Evolutionary conservation across 805 yeast species (phyloP).

Genomic region (Saccharomycopsis sp.): DNA sequence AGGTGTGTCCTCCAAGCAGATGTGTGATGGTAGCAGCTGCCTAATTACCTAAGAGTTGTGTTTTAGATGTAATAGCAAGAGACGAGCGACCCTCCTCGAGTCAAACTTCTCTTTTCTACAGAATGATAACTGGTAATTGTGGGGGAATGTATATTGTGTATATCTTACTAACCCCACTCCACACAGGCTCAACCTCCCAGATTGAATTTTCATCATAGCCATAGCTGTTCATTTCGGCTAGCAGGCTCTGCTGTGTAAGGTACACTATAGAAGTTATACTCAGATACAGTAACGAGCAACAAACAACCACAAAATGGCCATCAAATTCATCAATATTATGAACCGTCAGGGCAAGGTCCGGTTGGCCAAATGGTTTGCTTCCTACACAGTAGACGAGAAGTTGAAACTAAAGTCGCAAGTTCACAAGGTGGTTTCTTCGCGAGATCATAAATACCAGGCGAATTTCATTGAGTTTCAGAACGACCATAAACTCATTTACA

Average conservation of each 20-base stretch:
- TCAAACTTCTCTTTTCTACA: too few species aligned
- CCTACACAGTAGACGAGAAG: conserved; percentile 40
- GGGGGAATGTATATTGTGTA: too few species aligned
- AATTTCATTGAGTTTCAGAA: conserved; percentile 71
- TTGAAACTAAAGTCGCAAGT: conserved; percentile 50
- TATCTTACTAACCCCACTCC: too few species aligned
- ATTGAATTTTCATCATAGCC: too few species aligned
- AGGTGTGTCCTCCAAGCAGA: background rate
- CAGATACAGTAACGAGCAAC: too few species aligned
- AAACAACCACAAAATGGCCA: conserved; percentile 46
- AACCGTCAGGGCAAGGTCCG: conserved; percentile 94
- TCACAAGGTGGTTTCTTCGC: conserved; percentile 69
- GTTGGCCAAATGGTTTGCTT: conserved; percentile 69
- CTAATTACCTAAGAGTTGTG: background rate
- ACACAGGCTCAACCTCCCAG: too few species aligned
- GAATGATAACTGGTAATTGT: too few species aligned
- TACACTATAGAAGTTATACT: too few species aligned
- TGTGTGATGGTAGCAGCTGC: background rate
- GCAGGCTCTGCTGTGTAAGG: background rate
- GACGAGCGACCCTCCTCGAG: too few species aligned
- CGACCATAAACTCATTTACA: conserved; percentile 63
- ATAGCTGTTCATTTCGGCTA: too few species aligned
- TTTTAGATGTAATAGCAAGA: too few species aligned
- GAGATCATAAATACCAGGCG: conserved; percentile 80
- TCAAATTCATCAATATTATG: conserved; percentile 74